Evolutionary conservation across 2,329 filamentous ascomycete species (phyloP), one percentile per base, ranked within the genome.

Genomic region (Cadophora luteo-olivacea): DNA sequence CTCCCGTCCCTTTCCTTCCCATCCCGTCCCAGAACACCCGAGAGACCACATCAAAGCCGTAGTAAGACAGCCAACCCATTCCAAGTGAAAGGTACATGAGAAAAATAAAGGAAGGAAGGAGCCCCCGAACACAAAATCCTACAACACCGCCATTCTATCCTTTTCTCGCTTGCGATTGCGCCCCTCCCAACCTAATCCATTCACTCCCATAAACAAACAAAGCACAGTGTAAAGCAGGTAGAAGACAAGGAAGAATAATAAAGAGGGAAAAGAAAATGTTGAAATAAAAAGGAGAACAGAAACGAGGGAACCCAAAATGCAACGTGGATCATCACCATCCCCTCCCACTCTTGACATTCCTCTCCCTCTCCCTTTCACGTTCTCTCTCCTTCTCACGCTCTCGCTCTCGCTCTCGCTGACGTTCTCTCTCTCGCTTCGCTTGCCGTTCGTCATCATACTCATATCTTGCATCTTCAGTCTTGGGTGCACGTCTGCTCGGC

Each of bases 121-220:
- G 32, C 4, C 14, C n/a, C 54, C 11, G 32, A 57, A 57, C 4
- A 36, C n/a, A 57, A 38, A 57, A 38, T 57, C 55, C 55, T 38
- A 60, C 55, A 60, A 60, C 33, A 60, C 33, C 33, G 14, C 36
- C 32, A 16, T 25, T 57, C 54, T 38, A 54, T 54, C 25, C 25
- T 54, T n/a, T 38, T 1, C 54, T 25, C 12, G 16, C 12, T 16
- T 48, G 41, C 41, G n/a, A 36, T 36, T 48, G 16, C n/a, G 29
- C 16, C 25, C 51, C 3, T 29, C 9, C 29, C 52, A 55, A 12
- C 5, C 29, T 7, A 16, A 33, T 55, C 24, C 14, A 6, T 8
- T 33, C 22, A 9, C 11, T 29, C 49, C 22, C 24, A 12, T 9
- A 25, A 24, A 11, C n/a, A 11, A 3, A 29, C 5, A 29, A 3